These are phyloP conservation scores for Blastomyces gilchristii DNA, from an alignment of 2,329 filamentous ascomycete genomes.

Conservation along the genomic window DNA sequence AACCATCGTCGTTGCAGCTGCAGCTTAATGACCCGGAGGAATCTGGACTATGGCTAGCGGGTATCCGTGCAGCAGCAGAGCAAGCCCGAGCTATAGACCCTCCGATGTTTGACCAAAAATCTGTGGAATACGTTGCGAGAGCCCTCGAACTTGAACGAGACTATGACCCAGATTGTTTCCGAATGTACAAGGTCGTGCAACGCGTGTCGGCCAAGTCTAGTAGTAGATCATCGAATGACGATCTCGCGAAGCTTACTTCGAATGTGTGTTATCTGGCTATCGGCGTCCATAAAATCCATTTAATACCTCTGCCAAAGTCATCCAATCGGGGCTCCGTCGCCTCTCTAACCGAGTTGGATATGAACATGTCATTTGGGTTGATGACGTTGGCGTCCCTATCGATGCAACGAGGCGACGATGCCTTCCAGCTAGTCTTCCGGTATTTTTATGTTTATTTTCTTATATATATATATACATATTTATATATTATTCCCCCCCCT, in stretches of 20 bases:
- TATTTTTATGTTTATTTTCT: conserved; percentile 19
- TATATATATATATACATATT: neutral
- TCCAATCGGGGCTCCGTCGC: conserved; percentile 45
- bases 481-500: neutral
- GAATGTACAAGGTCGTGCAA: conserved; percentile 59
- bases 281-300: conserved; percentile 58
- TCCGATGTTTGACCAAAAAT: conserved; percentile 46
- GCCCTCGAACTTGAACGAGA: conserved; percentile 56
- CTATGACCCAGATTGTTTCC: conserved; percentile 57
- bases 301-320: conserved; percentile 52
- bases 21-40: conserved; percentile 56
- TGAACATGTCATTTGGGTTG: conserved; percentile 47
- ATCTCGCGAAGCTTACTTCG: conserved; percentile 54
- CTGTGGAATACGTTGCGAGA: conserved; percentile 52
- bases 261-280: conserved; percentile 59
- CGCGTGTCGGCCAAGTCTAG: conserved; percentile 48
- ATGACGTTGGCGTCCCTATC: conserved; percentile 51
- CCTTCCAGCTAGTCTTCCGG: conserved; percentile 56
- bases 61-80: conserved; percentile 51
- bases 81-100: conserved; percentile 44
- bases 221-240: conserved; percentile 52
- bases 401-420: conserved; percentile 54
- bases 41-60: conserved; percentile 54
- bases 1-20: conserved; percentile 52
- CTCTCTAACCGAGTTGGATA: conserved; percentile 42